Percentiles rank a stretch among this genome's conserved stretches.
These are phyloP conservation scores for Botrytis hyacinthi DNA, from an alignment of 2,329 filamentous ascomycete genomes.

Conservation along the genomic window DNA sequence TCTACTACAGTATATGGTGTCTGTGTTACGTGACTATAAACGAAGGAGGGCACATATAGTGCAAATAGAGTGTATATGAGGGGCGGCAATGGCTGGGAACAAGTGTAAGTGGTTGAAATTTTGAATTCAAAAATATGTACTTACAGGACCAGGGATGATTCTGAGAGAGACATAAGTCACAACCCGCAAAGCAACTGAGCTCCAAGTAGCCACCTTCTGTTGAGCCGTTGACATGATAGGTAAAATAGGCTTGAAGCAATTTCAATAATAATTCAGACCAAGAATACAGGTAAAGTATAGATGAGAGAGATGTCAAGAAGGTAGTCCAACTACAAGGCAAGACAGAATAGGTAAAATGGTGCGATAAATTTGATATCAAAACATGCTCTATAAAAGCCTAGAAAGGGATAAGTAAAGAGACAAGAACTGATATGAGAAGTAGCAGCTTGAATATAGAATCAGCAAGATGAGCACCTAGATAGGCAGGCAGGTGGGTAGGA, in stretches of 20 bases:
- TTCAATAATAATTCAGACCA: not conserved
- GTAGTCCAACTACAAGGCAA: too few relatives aligned
- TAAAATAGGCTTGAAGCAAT: not conserved
- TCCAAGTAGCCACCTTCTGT: conserved; percentile 36
- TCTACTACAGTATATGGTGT: conserved; percentile 56
- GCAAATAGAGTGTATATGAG: conserved; percentile 61
- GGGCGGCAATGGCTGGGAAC: conserved; percentile 40
- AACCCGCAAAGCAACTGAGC: conserved; percentile 51
- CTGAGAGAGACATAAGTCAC: conserved; percentile 58
- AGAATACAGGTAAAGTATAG: not conserved
- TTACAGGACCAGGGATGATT: conserved; percentile 47
- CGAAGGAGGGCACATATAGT: conserved; percentile 63
- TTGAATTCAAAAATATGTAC: conserved; percentile 21
- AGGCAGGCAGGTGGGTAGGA: not conserved
- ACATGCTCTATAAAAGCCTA: not conserved
- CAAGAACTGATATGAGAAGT: not conserved
- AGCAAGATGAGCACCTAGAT: not conserved
- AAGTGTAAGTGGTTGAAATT: conserved; percentile 10
- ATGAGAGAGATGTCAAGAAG: not conserved
- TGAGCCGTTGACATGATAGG: conserved; percentile 10
- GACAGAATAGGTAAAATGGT: not conserved
- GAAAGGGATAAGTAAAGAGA: not conserved
- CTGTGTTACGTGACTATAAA: conserved; percentile 56
- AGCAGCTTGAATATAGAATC: not conserved
- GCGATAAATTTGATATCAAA: not conserved